Evolutionary conservation across 2,329 filamentous ascomycete genomes (phyloP).

Genomic region (Aaosphaeria pasadenensis): DNA sequence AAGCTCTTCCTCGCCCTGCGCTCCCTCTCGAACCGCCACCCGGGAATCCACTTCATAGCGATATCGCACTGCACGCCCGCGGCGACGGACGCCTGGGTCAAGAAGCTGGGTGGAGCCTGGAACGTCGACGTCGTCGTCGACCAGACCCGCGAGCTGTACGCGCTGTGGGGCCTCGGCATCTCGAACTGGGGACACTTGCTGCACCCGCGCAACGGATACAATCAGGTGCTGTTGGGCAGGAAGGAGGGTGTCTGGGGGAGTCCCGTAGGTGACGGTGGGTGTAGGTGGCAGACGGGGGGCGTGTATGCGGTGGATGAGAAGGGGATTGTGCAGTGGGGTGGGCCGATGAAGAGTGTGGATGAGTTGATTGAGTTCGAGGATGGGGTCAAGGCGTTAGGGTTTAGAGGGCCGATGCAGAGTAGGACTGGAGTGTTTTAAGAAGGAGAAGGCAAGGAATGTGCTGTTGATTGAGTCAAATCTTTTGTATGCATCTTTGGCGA

Average conservation of each 20-base stretch:
- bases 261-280: constrained; percentile 32
- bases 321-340: constrained; percentile 32
- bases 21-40: constrained; percentile 52
- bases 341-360: constrained; percentile 34
- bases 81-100: constrained; percentile 57
- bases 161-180: constrained; percentile 58
- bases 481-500: no score
- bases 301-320: constrained; percentile 30
- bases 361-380: constrained; percentile 29
- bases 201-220: constrained; percentile 34
- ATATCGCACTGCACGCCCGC: constrained; percentile 58
- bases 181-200: constrained; percentile 33
- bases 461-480: no score
- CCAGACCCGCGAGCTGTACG: constrained; percentile 56
- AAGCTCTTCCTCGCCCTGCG: constrained; percentile 57
- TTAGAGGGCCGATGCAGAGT: constrained; percentile 1
- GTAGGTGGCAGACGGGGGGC: constrained; percentile 35
- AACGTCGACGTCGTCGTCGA: constrained; percentile 56
- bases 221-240: constrained; percentile 32
- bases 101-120: constrained; percentile 57
- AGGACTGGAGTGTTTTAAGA: no score
- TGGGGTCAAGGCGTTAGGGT: constrained; percentile 28
- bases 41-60: constrained; percentile 54
- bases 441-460: no score
- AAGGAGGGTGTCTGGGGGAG: constrained; percentile 35